Evolutionary conservation across 2,329 filamentous ascomycete species (phyloP).

Genomic region (Tolypocladium cylindrosporum): DNA sequence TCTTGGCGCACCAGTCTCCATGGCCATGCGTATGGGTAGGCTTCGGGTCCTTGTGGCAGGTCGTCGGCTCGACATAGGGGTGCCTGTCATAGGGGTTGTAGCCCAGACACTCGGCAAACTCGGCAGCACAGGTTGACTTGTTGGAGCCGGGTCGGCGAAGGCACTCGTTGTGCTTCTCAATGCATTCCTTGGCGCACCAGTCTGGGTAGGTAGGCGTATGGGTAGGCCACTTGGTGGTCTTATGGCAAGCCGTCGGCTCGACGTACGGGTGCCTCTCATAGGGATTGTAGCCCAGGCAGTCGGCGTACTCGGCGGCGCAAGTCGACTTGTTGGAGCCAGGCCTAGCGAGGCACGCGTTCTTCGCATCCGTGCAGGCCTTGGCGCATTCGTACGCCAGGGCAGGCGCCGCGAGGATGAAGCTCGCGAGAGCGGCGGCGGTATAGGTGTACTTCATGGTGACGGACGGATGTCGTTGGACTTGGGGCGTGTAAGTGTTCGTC

Average conservation of each 20-base stretch:
- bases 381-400: constrained; percentile 6
- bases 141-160: neutral
- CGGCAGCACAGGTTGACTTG: too few relatives aligned
- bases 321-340: constrained; percentile 11
- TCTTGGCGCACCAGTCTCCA: neutral
- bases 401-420: neutral
- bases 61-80: too few relatives aligned
- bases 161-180: constrained; percentile 8
- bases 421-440: neutral
- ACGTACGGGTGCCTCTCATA: too few relatives aligned
- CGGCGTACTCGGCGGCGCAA: constrained; percentile 13
- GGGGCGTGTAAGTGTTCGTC: neutral
- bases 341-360: constrained; percentile 1
- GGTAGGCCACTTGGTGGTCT: too few relatives aligned
- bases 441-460: neutral
- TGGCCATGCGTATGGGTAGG: too few relatives aligned
- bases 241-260: too few relatives aligned
- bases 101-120: too few relatives aligned
- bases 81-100: too few relatives aligned
- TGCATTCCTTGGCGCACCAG: constrained; percentile 4
- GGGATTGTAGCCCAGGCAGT: constrained; percentile 3
- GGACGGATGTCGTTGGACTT: neutral
- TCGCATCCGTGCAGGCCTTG: constrained; percentile 9
- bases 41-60: too few relatives aligned
- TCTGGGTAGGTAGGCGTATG: too few relatives aligned